Conservation (phyloP, 2,329 filamentous ascomycete genomes). For the Pseudogymnoascus sp. region DNA sequence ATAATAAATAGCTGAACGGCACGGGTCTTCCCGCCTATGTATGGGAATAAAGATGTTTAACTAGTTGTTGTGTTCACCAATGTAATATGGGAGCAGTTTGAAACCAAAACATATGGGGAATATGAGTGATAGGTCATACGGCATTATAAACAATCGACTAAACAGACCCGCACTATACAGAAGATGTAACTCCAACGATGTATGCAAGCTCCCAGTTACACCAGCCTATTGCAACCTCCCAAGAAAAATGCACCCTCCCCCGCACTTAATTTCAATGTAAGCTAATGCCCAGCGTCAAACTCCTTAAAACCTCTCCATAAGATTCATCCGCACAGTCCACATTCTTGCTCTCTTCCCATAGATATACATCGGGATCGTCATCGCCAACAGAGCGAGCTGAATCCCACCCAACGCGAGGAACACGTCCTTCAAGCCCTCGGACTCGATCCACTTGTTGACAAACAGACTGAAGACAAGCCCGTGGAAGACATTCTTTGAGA, state of each 20-base stretch:
- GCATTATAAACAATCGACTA: neutral
- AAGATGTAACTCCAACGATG: slow-evolving; percentile 3
- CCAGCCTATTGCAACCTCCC: neutral
- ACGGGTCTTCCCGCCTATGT: neutral
- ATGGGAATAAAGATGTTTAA: neutral
- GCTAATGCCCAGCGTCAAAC: neutral
- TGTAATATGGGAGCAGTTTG: neutral
- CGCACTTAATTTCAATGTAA: neutral
- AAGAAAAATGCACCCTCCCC: neutral
- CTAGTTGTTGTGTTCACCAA: neutral
- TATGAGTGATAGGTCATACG: slow-evolving; percentile 1
- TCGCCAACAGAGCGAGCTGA: slow-evolving; percentile 65
- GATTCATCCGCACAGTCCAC: slow-evolving; percentile 82
- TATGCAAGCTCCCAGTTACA: neutral
- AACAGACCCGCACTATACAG: neutral
- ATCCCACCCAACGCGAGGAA: slow-evolving; percentile 81
- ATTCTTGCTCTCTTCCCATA: slow-evolving; percentile 76
- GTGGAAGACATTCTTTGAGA: slow-evolving; percentile 89
- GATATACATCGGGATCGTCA: slow-evolving; percentile 64
- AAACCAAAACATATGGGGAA: neutral
- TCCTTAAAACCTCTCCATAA: slow-evolving; percentile 67
- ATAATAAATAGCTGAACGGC: neutral
- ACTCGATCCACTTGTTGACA: slow-evolving; percentile 73
- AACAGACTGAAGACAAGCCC: slow-evolving; percentile 85
- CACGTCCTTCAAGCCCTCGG: slow-evolving; percentile 66